Evolutionary conservation across 2,329 filamentous ascomycete species (phyloP).

Genomic region (Epichloe amarillans): DNA sequence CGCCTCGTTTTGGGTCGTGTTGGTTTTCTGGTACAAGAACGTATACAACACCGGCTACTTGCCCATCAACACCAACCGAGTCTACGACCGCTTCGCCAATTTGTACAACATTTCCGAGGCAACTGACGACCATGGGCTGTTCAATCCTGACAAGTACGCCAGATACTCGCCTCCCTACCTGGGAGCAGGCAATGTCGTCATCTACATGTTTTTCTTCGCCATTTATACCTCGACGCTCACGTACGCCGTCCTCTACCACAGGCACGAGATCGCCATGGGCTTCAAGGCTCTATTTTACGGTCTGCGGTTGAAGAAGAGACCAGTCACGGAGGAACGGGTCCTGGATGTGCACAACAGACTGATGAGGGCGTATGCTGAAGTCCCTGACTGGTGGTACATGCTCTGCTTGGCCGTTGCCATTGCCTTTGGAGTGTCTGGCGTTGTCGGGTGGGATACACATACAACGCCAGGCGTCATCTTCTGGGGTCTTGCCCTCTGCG

Average conservation of each 20-base stretch:
- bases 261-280: slow-evolving; percentile 35
- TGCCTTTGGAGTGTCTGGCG: slow-evolving; percentile 31
- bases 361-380: slow-evolving; percentile 33
- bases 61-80: slow-evolving; percentile 37
- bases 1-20: slow-evolving; percentile 38
- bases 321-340: slow-evolving; percentile 20
- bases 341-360: slow-evolving; percentile 35
- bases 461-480: slow-evolving; percentile 38
- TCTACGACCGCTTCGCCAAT: slow-evolving; percentile 34
- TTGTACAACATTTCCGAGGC: slow-evolving; percentile 33
- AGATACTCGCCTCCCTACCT: slow-evolving; percentile 39
- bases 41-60: slow-evolving; percentile 43
- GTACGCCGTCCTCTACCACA: slow-evolving; percentile 38
- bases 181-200: slow-evolving; percentile 32
- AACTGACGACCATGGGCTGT: slow-evolving; percentile 29
- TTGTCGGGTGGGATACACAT: slow-evolving; percentile 35
- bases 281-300: slow-evolving; percentile 33
- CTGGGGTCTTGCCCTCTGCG: slow-evolving; percentile 34
- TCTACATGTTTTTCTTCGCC: slow-evolving; percentile 44
- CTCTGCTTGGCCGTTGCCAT: slow-evolving; percentile 29
- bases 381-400: slow-evolving; percentile 43
- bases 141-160: slow-evolving; percentile 32
- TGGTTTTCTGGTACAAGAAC: slow-evolving; percentile 45
- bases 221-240: slow-evolving; percentile 39
- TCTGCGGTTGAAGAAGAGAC: slow-evolving; percentile 27